These are phyloP conservation scores for Quercus suber DNA, from an alignment of 306 rosid species.

Conservation along the genomic window DNA sequence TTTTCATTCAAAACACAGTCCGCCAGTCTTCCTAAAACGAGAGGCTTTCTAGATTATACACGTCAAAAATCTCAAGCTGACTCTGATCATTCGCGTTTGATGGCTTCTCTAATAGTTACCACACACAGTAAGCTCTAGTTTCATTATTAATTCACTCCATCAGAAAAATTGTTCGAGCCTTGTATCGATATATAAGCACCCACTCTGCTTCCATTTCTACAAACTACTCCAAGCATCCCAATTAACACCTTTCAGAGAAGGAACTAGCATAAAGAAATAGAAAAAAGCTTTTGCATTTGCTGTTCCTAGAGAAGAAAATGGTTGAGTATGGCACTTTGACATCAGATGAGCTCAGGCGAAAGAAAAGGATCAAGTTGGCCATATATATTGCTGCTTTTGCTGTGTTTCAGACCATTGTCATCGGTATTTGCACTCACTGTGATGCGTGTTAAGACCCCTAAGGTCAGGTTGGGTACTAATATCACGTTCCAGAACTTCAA, in stretches of 20 bases:
- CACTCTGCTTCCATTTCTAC: neutral
- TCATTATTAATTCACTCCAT: too few relatives aligned
- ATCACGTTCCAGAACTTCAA: neutral
- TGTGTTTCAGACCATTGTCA: slow-evolving; percentile 22
- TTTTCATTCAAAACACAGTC: too few relatives aligned
- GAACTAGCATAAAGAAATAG: neutral
- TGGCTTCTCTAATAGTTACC: too few relatives aligned
- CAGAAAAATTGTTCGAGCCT: neutral
- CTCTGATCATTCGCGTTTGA: too few relatives aligned
- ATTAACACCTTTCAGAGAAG: neutral
- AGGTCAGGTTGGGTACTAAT: slow-evolving; percentile 8
- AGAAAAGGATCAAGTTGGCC: slow-evolving; percentile 14
- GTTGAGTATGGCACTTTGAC: neutral
- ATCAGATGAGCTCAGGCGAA: slow-evolving; percentile 1
- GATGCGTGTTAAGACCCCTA: slow-evolving; percentile 16
- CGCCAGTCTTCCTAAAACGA: too few relatives aligned
- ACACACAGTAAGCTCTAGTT: too few relatives aligned
- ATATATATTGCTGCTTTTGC: neutral
- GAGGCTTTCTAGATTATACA: too few relatives aligned
- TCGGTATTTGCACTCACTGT: slow-evolving; percentile 3
- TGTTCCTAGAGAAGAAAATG: neutral
- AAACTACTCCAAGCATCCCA: neutral
- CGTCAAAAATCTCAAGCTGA: too few relatives aligned
- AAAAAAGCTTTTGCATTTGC: neutral
- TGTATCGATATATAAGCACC: neutral